Conservation (phyloP, 2,329 filamentous ascomycete species). For the Fonsecaea nubica region DNA sequence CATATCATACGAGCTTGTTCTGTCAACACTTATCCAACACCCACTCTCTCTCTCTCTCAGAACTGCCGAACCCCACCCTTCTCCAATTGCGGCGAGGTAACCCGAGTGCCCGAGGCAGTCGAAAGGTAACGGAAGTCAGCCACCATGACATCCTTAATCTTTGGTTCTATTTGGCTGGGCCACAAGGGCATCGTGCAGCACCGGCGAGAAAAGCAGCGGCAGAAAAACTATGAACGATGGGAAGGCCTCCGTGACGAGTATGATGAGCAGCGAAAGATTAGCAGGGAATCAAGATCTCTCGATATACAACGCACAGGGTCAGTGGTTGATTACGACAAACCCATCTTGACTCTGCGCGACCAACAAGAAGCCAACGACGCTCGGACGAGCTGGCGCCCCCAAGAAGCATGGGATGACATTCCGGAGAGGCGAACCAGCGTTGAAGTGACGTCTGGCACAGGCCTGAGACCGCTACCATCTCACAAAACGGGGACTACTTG, state of each 20-base stretch:
- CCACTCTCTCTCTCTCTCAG: background rate
- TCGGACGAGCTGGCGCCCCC: constrained; percentile 38
- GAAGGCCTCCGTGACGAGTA: constrained; percentile 40
- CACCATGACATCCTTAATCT: constrained; percentile 40
- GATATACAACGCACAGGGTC: constrained; percentile 39
- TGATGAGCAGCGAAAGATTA: constrained; percentile 38
- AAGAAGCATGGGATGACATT: constrained; percentile 34
- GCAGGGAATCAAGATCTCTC: constrained; percentile 33
- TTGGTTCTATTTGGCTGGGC: constrained; percentile 37
- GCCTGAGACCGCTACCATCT: constrained; percentile 25
- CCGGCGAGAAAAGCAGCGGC: constrained; percentile 37
- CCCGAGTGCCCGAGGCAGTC: background rate
- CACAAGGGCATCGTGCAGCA: constrained; percentile 37
- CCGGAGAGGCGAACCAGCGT: constrained; percentile 32
- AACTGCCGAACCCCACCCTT: constrained; percentile 21
- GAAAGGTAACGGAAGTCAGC: background rate
- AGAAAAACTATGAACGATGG: constrained; percentile 41
- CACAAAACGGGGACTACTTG: constrained; percentile 38
- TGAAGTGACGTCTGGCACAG: constrained; percentile 29
- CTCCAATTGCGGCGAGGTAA: background rate
- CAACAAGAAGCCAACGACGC: constrained; percentile 41
- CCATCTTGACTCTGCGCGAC: constrained; percentile 37
- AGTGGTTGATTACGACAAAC: constrained; percentile 26
- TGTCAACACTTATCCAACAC: background rate
- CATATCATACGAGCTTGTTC: background rate